Evolutionary conservation across 805 yeast genomes (phyloP).

Genomic region (Ogataea pilisensis): DNA sequence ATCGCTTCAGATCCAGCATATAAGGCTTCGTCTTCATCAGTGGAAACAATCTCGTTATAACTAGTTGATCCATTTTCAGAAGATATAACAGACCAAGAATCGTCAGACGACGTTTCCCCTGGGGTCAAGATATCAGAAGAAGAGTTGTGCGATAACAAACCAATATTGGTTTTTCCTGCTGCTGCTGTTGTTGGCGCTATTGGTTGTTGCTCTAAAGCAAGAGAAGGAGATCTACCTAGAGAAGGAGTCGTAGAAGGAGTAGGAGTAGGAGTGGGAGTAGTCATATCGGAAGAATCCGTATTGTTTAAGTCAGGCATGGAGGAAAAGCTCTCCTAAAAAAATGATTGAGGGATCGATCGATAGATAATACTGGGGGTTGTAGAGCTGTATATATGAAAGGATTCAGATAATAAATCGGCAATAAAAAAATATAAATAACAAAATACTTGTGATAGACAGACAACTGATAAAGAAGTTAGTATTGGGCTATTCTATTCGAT

Average conservation of each 20-base stretch:
- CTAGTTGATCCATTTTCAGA: conserved; percentile 11
- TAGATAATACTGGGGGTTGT: too few relatives aligned
- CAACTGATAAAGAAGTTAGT: too few relatives aligned
- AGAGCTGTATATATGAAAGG: too few relatives aligned
- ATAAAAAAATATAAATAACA: too few relatives aligned
- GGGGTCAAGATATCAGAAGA: conserved; percentile 18
- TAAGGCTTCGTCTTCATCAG: conserved; percentile 12
- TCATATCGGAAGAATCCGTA: neutral
- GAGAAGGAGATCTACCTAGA: too few relatives aligned
- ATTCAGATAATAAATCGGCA: too few relatives aligned
- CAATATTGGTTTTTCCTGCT: too few relatives aligned
- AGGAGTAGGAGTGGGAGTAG: neutral
- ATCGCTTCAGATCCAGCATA: neutral
- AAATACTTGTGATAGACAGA: too few relatives aligned
- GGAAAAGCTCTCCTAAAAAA: too few relatives aligned
- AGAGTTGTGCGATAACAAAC: neutral
- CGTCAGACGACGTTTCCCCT: conserved; percentile 19
- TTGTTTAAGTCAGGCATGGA: neutral
- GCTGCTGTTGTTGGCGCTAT: neutral
- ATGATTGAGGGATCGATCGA: too few relatives aligned
- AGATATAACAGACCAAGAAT: conserved; percentile 21
- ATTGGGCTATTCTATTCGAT: too few relatives aligned
- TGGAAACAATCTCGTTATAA: conserved; percentile 18
- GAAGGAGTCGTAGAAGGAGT: neutral
- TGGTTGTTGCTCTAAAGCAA: neutral